A percentile compares a stretch with the other conserved stretches of the same genome.
phyloP scores from a whole-genome alignment of 768 basidiomycete genomes.

The Exidia glandulosa region DNA sequence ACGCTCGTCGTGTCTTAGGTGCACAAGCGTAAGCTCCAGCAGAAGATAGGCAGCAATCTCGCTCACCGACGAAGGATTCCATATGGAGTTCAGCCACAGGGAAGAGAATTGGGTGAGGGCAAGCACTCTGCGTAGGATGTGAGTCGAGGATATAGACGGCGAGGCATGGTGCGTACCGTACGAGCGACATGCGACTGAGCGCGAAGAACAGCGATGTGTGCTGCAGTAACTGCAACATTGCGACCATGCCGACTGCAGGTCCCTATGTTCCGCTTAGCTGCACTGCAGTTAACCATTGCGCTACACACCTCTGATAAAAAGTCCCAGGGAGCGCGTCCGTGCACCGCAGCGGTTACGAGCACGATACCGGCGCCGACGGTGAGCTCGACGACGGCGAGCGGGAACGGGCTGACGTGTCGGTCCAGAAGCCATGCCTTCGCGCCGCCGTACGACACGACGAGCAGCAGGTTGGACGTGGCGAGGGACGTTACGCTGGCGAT shows the following conservation, averaged over 20 bases:
- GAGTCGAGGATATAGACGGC: not conserved
- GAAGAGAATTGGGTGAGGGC: conserved; percentile 60
- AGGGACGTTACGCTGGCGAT: conserved; percentile 34
- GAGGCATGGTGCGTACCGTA: conserved; percentile 37
- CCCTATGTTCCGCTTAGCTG: conserved; percentile 32
- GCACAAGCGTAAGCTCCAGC: not conserved
- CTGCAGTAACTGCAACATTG: conserved; percentile 56
- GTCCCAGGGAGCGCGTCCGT: conserved; percentile 46
- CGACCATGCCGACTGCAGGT: conserved; percentile 58
- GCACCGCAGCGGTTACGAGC: conserved; percentile 61
- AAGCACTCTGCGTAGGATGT: conserved; percentile 41
- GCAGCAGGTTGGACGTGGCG: conserved; percentile 49
- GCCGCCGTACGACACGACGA: conserved; percentile 50
- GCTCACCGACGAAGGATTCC: conserved; percentile 39
- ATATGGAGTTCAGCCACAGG: conserved; percentile 49
- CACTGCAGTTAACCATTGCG: conserved; percentile 5
- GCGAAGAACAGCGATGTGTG: conserved; percentile 58
- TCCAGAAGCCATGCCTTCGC: conserved; percentile 58
- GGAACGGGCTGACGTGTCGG: conserved; percentile 60
- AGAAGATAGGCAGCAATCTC: not conserved
- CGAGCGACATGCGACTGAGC: conserved; percentile 53
- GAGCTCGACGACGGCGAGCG: conserved; percentile 64
- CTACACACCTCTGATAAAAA: conserved; percentile 46
- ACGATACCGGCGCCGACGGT: conserved; percentile 1
- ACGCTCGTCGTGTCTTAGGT: conserved; percentile 38